Evolutionary conservation across 2,329 filamentous ascomycete species (phyloP).

Genomic region (Drechslera avenae): DNA sequence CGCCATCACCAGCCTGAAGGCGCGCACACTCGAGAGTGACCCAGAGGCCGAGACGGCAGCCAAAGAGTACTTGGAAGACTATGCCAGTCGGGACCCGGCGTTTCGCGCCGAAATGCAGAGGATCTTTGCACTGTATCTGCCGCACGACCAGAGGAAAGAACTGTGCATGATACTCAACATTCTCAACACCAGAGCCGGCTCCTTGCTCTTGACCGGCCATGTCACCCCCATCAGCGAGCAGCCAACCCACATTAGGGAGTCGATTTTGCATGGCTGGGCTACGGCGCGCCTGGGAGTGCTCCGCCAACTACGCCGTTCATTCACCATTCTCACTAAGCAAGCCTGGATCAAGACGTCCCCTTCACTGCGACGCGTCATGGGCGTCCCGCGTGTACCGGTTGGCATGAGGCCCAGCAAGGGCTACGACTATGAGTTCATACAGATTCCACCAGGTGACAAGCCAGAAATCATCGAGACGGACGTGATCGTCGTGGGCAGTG

Average conservation of each 20-base stretch:
- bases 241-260: conserved; percentile 63
- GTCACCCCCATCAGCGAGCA: conserved; percentile 66
- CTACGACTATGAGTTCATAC: conserved; percentile 66
- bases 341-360: conserved; percentile 62
- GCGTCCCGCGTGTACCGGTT: conserved; percentile 62
- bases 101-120: conserved; percentile 60
- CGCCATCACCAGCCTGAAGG: conserved; percentile 46
- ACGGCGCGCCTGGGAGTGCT: conserved; percentile 61
- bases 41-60: conserved; percentile 51
- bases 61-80: conserved; percentile 59
- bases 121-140: conserved; percentile 56
- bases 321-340: conserved; percentile 61
- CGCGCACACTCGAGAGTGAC: conserved; percentile 33
- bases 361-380: conserved; percentile 60
- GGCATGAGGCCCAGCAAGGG: conserved; percentile 59
- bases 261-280: conserved; percentile 68
- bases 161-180: conserved; percentile 59
- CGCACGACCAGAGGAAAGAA: conserved; percentile 54
- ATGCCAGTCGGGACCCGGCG: conserved; percentile 57
- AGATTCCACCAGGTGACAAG: conserved; percentile 60
- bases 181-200: conserved; percentile 65
- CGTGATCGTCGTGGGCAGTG: conserved; percentile 83
- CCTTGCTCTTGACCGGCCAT: conserved; percentile 70
- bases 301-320: conserved; percentile 60
- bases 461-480: conserved; percentile 74